Evolutionary conservation across 73 alveolate species (phyloP), one percentile per base, ranked within the genome.

Genomic region (Paramecium biaurelia): DNA sequence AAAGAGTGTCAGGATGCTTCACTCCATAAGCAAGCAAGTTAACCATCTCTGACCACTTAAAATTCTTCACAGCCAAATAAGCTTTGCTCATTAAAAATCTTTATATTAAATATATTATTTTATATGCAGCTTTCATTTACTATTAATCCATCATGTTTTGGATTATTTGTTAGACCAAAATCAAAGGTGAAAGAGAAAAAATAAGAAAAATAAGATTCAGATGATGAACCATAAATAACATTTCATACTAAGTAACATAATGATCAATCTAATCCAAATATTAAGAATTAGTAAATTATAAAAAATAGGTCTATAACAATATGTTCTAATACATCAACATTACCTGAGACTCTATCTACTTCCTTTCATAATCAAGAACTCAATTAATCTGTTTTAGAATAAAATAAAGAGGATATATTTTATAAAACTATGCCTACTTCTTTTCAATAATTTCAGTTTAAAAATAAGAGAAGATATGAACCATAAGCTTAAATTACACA

Each of bases 51-150:
- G 94, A 23, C 94, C 94, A 89, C 24, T 59, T 89, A 26, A 89
- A 89, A 49, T 89, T 89, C 88, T 89, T 89, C 59, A 89, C 92
- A 59, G 76, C 79, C 23, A 70, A 53, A 82, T 89, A 89, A 89
- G 94, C 94, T 49, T 89, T 89, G 26, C 92, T 70, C 94, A 89
- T 89, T 59, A 72, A 72, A n/a, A 72, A 72, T 72, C 86, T 72
- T 70, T 28, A 72, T 28, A 35, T 72, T 28, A 34, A 72, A 72
- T 35, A 53, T 53, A 53, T 53, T 53, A 53, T 53, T 53, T 53
- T 53, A 53, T 15, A 72, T 35, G 56, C 23, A 35, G 15, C 11
- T 23, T 18, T 18, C 35, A 9, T 72, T 72, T 72, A 23, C 21
- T 32, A 72, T 63, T 26, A 32, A 63, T 34, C 84, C 86, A 21